Conservation (phyloP, 257 asterid genomes). For the Solanum verrucosum region DNA sequence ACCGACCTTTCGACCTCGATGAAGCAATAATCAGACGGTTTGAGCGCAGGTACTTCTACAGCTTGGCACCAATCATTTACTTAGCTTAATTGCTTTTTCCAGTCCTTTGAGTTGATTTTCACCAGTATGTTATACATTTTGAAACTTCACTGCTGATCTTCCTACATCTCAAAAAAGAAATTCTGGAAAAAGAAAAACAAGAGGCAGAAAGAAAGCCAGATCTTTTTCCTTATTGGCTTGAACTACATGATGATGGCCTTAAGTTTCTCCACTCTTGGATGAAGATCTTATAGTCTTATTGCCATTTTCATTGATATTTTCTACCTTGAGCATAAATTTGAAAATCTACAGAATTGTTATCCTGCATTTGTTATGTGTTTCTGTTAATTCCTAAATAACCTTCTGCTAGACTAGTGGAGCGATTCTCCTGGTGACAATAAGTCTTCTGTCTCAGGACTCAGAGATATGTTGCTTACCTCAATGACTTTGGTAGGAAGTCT, state of each 20-base stretch:
- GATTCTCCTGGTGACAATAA: neutral
- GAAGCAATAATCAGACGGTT: conserved; percentile 97
- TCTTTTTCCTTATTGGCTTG: neutral
- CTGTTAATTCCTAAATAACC: neutral
- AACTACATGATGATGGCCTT: neutral
- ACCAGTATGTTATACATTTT: neutral
- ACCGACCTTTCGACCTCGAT: conserved; percentile 97
- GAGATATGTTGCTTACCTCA: neutral
- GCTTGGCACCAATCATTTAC: neutral
- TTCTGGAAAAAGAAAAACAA: neutral
- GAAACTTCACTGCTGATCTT: neutral
- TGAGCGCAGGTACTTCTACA: conserved; percentile 69
- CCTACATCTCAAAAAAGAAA: neutral
- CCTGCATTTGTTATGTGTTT: neutral
- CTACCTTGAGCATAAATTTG: neutral
- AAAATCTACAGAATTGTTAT: neutral
- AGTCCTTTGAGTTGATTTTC: neutral
- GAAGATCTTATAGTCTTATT: neutral
- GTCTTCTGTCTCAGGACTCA: neutral
- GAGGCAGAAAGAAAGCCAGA: neutral
- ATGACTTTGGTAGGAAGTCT: neutral
- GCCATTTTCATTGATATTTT: neutral
- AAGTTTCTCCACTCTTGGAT: neutral
- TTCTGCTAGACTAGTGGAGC: neutral
- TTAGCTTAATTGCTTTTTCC: neutral